Percentiles rank a stretch among this genome's conserved stretches.
phyloP scores from a whole-genome alignment of 768 basidiomycete genomes.

The Collybiopsis confluens region DNA sequence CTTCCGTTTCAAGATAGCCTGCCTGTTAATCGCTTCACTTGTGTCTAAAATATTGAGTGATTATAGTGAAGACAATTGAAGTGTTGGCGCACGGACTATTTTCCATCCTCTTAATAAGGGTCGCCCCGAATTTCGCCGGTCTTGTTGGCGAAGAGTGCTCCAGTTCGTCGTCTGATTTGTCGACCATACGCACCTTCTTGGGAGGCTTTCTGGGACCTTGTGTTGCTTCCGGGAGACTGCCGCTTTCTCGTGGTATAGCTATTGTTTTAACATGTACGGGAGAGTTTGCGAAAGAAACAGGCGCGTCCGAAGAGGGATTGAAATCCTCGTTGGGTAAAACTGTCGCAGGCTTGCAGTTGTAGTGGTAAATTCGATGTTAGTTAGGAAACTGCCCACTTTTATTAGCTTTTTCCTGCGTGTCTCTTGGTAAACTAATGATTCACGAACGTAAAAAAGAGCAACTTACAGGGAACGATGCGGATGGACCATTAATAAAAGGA shows the following conservation, averaged over 20 bases:
- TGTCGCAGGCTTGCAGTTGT: not conserved
- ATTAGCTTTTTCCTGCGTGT: not conserved
- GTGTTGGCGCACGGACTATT: not conserved
- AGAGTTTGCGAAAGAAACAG: not conserved
- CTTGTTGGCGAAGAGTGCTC: conserved; percentile 1
- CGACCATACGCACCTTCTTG: conserved; percentile 1
- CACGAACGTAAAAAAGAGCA: not conserved
- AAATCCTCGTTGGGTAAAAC: not conserved
- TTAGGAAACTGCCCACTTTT: not conserved
- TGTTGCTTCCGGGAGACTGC: not conserved
- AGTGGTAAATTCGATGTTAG: too few relatives aligned
- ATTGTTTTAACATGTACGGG: not conserved
- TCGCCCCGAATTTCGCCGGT: not conserved
- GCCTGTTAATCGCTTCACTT: not conserved
- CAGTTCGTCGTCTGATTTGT: conserved; percentile 11
- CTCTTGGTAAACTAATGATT: not conserved
- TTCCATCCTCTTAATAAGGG: not conserved
- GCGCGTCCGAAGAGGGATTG: not conserved
- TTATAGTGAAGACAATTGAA: too few relatives aligned
- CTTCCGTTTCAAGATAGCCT: not conserved
- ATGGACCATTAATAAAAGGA: not conserved
- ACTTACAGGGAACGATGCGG: conserved; percentile 3
- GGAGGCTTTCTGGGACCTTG: not conserved
- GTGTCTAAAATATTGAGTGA: not conserved
- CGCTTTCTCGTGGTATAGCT: too few relatives aligned